These are phyloP conservation scores for Penicillium tannophilum DNA, from an alignment of 495 filamentous ascomycete genomes.

Conservation along the genomic window DNA sequence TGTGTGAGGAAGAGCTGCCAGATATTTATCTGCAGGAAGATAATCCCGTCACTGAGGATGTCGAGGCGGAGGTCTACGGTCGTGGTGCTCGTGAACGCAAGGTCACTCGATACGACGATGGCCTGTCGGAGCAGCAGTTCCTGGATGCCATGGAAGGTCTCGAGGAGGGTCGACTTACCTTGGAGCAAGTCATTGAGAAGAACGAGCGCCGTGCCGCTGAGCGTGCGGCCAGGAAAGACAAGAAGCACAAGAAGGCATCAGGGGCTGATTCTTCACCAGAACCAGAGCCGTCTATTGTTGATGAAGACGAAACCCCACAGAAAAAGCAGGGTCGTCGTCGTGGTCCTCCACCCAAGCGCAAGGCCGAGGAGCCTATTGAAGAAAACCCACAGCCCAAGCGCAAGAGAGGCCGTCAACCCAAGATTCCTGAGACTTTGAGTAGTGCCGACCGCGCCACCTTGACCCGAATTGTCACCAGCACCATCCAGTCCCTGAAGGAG, in stretches of 20 bases:
- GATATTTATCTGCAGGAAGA: slow-evolving; percentile 91
- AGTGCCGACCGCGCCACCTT: slow-evolving; percentile 56
- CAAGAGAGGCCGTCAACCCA: slow-evolving; percentile 77
- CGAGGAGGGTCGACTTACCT: slow-evolving; percentile 66
- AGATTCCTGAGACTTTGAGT: slow-evolving; percentile 56
- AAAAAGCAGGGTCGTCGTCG: slow-evolving; percentile 71
- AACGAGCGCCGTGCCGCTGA: slow-evolving; percentile 83
- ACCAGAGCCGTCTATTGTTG: slow-evolving; percentile 56
- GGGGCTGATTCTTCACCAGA: slow-evolving; percentile 72
- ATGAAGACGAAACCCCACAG: slow-evolving; percentile 72
- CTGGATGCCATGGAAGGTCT: slow-evolving; percentile 88
- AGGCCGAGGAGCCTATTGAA: slow-evolving; percentile 76
- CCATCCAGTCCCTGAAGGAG: slow-evolving; percentile 78
- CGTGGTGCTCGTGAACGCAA: slow-evolving; percentile 94
- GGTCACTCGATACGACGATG: slow-evolving; percentile 92
- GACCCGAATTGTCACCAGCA: slow-evolving; percentile 70
- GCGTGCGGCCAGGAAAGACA: slow-evolving; percentile 73
- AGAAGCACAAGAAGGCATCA: slow-evolving; percentile 46
- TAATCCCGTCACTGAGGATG: slow-evolving; percentile 76
- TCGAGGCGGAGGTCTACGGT: slow-evolving; percentile 73
- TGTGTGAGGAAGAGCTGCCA: slow-evolving; percentile 85
- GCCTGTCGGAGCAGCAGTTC: slow-evolving; percentile 98
- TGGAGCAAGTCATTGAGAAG: slow-evolving; percentile 88
- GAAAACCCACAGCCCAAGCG: slow-evolving; percentile 78
- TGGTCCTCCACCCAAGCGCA: slow-evolving; percentile 80